Percentiles rank a stretch among this genome's conserved stretches.
phyloP scores from a whole-genome alignment of 768 basidiomycete species.

The Lactarius tabidus region DNA sequence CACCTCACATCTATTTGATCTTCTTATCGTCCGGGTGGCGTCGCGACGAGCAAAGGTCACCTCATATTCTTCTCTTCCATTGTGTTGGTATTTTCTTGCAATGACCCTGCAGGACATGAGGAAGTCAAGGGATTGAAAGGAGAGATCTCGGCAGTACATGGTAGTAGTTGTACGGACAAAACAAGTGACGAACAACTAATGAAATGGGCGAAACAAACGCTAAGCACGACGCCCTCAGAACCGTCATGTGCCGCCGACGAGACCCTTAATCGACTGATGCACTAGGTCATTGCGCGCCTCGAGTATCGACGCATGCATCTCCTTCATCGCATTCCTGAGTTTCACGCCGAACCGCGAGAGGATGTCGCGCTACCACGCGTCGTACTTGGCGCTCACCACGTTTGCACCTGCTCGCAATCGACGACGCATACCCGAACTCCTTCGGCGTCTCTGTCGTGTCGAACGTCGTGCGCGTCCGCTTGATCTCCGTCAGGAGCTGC shows the following conservation, averaged over 20 bases:
- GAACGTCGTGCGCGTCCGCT: conserved; percentile 92
- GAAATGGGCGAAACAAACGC: background rate
- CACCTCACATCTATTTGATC: too few relatives aligned
- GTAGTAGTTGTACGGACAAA: conserved; percentile 10
- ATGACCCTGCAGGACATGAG: background rate
- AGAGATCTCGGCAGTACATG: conserved; percentile 23
- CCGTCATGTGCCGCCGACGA: conserved; percentile 53
- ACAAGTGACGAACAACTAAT: background rate
- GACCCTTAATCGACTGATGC: conserved; percentile 91
- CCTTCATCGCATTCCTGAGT: conserved; percentile 94
- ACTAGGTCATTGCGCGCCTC: conserved; percentile 96
- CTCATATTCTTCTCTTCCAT: background rate
- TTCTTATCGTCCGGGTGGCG: too few relatives aligned
- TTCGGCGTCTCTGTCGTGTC: conserved; percentile 94
- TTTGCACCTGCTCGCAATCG: conserved; percentile 97
- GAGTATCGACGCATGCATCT: conserved; percentile 88
- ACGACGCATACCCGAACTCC: conserved; percentile 92
- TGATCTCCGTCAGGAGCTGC: conserved; percentile 93
- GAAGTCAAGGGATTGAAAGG: conserved; percentile 20
- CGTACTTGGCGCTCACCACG: conserved; percentile 98
- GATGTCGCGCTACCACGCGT: conserved; percentile 96
- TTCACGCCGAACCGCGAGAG: conserved; percentile 88
- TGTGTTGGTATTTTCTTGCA: background rate
- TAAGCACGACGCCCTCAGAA: conserved; percentile 36
- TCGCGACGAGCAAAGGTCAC: too few relatives aligned